phyloP scores from a whole-genome alignment of 1,284 basidiomycete species.

The Limonomyces culmigenus region DNA sequence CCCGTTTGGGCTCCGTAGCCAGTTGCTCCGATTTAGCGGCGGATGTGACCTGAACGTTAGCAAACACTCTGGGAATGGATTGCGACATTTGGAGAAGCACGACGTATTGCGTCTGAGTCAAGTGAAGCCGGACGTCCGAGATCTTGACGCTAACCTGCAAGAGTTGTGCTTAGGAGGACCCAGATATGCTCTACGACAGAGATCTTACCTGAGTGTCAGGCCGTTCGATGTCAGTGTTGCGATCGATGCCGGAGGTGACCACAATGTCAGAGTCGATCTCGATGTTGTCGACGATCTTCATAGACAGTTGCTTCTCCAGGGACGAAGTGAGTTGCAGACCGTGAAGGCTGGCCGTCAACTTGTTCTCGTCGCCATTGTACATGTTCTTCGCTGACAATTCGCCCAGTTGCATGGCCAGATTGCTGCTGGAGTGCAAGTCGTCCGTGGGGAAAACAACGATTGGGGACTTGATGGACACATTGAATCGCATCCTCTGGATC shows the following conservation, averaged over 20 bases:
- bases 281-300: slow-evolving; percentile 93
- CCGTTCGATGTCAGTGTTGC: slow-evolving; percentile 25
- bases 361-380: slow-evolving; percentile 46
- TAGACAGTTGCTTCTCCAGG: slow-evolving; percentile 29
- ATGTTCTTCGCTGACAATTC: slow-evolving; percentile 78
- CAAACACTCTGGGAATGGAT: slow-evolving; percentile 61
- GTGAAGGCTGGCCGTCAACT: slow-evolving; percentile 62
- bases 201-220: slow-evolving; percentile 56
- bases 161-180: background rate
- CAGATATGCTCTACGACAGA: slow-evolving; percentile 2
- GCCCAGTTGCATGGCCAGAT: slow-evolving; percentile 73
- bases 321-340: slow-evolving; percentile 79
- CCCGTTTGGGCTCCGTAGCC: too few species aligned
- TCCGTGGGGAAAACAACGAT: slow-evolving; percentile 83
- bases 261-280: slow-evolving; percentile 58
- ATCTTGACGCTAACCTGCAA: slow-evolving; percentile 56
- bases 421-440: slow-evolving; percentile 45
- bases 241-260: slow-evolving; percentile 40
- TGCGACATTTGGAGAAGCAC: slow-evolving; percentile 59
- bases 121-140: slow-evolving; percentile 79
- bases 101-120: slow-evolving; percentile 86
- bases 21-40: too few species aligned
- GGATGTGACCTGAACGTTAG: too few species aligned
- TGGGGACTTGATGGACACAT: slow-evolving; percentile 82
- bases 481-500: slow-evolving; percentile 84